Conservation (phyloP, 371 early-diverging fungal genomes). For the Rhizopus microsporus region DNA sequence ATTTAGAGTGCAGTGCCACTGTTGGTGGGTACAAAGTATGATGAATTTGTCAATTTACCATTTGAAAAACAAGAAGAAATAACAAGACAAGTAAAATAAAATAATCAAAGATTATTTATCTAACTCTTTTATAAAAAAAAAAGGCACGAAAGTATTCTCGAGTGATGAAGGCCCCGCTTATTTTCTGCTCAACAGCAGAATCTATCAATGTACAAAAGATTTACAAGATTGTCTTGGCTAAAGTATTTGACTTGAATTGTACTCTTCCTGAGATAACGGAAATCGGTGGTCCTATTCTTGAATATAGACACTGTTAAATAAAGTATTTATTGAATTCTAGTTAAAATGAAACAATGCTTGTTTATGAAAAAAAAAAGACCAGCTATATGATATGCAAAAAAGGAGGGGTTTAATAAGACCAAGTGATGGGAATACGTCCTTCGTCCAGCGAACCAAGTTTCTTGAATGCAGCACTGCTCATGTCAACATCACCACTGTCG, state of each 20-base stretch:
- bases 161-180: slow-evolving; percentile 93
- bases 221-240: slow-evolving; percentile 93
- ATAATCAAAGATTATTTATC: background rate
- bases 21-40: slow-evolving; percentile 96
- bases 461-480: slow-evolving; percentile 47
- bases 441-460: slow-evolving; percentile 31
- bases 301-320: slow-evolving; percentile 58
- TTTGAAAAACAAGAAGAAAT: slow-evolving; percentile 90
- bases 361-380: background rate
- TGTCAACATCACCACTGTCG: slow-evolving; percentile 38
- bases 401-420: slow-evolving; percentile 26
- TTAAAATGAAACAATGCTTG: background rate
- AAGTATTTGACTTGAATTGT: slow-evolving; percentile 92
- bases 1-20: slow-evolving; percentile 88
- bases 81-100: slow-evolving; percentile 74
- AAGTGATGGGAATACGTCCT: slow-evolving; percentile 46
- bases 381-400: background rate
- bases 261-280: slow-evolving; percentile 91
- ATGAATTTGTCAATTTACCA: slow-evolving; percentile 83
- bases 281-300: slow-evolving; percentile 89
- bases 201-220: slow-evolving; percentile 96
- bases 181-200: slow-evolving; percentile 92
- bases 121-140: slow-evolving; percentile 4
- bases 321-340: background rate
- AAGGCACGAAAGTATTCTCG: slow-evolving; percentile 86